Conservation (phyloP, 208 protist species). For the Polymyxa betae region DNA sequence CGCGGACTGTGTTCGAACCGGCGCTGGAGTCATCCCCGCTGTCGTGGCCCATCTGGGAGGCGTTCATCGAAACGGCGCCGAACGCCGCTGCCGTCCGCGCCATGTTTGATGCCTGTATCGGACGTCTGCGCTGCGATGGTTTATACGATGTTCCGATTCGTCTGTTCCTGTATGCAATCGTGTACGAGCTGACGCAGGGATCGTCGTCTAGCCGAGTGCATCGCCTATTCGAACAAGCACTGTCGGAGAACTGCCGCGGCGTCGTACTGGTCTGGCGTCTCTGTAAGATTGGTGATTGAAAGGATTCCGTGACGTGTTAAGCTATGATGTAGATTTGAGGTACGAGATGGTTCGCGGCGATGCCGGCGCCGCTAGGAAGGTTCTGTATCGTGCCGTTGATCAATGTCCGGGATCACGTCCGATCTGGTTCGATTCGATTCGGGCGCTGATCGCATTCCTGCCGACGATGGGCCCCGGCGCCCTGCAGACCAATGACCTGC, state of each 20-base stretch:
- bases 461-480: neutral
- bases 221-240: constrained; percentile 1
- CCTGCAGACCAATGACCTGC: neutral
- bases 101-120: neutral
- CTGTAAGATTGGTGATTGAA: neutral
- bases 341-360: constrained; percentile 2
- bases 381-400: neutral
- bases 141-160: constrained; percentile 31
- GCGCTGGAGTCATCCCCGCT: neutral
- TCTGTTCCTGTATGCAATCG: constrained; percentile 28
- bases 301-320: neutral
- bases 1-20: neutral
- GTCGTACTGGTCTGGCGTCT: neutral
- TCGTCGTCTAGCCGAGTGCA: neutral
- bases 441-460: neutral
- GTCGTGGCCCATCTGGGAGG: constrained; percentile 5
- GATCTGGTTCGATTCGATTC: constrained; percentile 2
- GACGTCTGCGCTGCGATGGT: neutral
- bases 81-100: neutral
- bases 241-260: neutral
- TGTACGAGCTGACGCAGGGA: neutral
- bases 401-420: constrained; percentile 35
- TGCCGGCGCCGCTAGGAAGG: neutral
- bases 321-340: constrained; percentile 13
- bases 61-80: too few species aligned